phyloP scores from a whole-genome alignment of 805 yeast species.

The Hanseniaspora thailandica region DNA sequence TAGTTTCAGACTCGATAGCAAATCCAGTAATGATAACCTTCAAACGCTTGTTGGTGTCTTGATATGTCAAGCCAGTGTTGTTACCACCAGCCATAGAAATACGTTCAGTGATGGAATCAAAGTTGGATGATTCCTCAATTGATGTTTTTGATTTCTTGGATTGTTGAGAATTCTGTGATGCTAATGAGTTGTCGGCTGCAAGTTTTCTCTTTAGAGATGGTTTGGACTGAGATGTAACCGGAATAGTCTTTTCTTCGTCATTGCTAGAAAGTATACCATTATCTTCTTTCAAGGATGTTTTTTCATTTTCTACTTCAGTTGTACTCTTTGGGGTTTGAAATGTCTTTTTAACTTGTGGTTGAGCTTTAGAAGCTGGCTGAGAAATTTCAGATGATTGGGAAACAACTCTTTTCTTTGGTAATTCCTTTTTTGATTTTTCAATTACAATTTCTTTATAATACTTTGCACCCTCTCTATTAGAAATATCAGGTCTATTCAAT shows the following conservation, averaged over 20 bases:
- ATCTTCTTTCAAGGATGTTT: not conserved
- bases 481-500: not conserved
- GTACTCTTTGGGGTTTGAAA: too few relatives aligned
- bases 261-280: too few relatives aligned
- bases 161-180: not conserved
- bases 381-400: too few relatives aligned
- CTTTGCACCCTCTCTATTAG: not conserved
- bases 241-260: not conserved
- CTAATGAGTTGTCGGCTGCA: not conserved
- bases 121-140: not conserved
- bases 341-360: too few relatives aligned
- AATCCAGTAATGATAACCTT: constrained; percentile 3
- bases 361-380: too few relatives aligned
- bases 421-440: not conserved
- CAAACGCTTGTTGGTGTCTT: not conserved
- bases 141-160: not conserved
- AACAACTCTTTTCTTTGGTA: too few relatives aligned
- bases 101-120: not conserved
- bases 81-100: constrained; percentile 8
- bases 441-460: not conserved
- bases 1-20: not conserved
- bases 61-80: not conserved
- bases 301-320: not conserved
- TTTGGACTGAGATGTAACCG: not conserved
- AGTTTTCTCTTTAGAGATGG: not conserved